A percentile compares a stretch with the other conserved stretches of the same genome.
Conservation (phyloP, 495 filamentous ascomycete genomes). For the Penicillium riverlandense region DNA sequence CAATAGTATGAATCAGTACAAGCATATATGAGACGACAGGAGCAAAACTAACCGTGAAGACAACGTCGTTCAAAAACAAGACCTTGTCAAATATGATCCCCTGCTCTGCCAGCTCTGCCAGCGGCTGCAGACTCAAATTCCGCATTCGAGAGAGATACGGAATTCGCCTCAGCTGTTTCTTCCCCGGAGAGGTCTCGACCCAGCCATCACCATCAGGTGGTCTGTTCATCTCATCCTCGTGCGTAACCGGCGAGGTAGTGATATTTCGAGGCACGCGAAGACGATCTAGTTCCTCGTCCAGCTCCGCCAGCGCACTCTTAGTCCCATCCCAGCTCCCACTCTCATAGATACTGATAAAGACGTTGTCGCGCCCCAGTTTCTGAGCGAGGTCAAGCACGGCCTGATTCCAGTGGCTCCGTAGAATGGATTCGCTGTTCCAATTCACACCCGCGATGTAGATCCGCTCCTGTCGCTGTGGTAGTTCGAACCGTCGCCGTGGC, state of each 20-base stretch:
- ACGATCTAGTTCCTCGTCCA: slow-evolving; percentile 48
- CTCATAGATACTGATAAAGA: slow-evolving; percentile 65
- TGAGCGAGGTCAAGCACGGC: slow-evolving; percentile 50
- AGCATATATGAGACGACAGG: not conserved
- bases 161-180: slow-evolving; percentile 55
- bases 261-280: slow-evolving; percentile 48
- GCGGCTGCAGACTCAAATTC: slow-evolving; percentile 47
- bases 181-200: slow-evolving; percentile 44
- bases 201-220: slow-evolving; percentile 43
- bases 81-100: slow-evolving; percentile 59
- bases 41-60: slow-evolving; percentile 51
- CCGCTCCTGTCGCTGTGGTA: slow-evolving; percentile 24
- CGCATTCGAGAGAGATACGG: slow-evolving; percentile 59
- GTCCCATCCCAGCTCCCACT: slow-evolving; percentile 66
- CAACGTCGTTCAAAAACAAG: slow-evolving; percentile 70
- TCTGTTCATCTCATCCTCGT: slow-evolving; percentile 43
- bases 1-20: not conserved
- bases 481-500: slow-evolving; percentile 4
- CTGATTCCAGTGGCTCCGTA: slow-evolving; percentile 55
- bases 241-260: slow-evolving; percentile 44
- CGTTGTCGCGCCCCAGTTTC: slow-evolving; percentile 54
- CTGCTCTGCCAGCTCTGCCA: slow-evolving; percentile 33
- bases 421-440: slow-evolving; percentile 62
- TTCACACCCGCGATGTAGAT: slow-evolving; percentile 63
- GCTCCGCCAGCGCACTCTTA: slow-evolving; percentile 54